phyloP scores from a whole-genome alignment of 257 asterid genomes.

The Ehretia macrophylla region DNA sequence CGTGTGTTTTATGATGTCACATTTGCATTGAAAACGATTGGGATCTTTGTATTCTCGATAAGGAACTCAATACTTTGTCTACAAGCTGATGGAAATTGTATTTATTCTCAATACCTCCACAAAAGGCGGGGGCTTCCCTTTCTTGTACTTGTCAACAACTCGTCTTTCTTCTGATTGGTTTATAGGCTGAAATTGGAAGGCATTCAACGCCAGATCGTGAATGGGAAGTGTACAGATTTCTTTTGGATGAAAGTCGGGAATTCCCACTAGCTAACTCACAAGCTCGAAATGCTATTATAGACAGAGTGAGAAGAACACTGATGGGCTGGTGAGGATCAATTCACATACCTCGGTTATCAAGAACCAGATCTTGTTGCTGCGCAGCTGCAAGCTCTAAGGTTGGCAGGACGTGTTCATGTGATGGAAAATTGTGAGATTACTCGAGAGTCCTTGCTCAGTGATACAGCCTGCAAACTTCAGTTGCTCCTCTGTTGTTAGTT shows the following conservation, averaged over 20 bases:
- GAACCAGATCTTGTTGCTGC: no score
- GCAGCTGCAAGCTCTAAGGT: no score
- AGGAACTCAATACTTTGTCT: not conserved
- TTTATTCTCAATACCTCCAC: no score
- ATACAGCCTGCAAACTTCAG: no score
- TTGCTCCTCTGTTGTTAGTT: no score
- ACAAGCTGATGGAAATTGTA: no score
- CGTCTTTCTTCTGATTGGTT: not conserved
- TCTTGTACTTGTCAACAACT: not conserved
- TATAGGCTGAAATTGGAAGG: conserved; percentile 47
- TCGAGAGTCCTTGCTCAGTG: no score
- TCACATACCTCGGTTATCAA: no score
- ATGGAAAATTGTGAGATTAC: no score
- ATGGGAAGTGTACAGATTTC: conserved; percentile 51
- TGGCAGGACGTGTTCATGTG: no score
- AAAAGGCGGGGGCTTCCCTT: no score
- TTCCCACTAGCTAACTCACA: conserved; percentile 32
- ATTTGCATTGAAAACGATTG: conserved; percentile 36
- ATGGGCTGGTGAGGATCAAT: conserved; percentile 55
- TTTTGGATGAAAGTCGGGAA: conserved; percentile 37
- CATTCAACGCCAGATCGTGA: conserved; percentile 40
- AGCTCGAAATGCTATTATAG: conserved; percentile 32
- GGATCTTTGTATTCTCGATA: conserved; percentile 44
- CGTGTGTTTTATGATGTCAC: conserved; percentile 46
- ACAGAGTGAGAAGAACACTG: conserved; percentile 33